A percentile compares a stretch with the other conserved stretches of the same genome.
phyloP scores from a whole-genome alignment of 192 early-diverging fungal species.

The Coemansia sp. region DNA sequence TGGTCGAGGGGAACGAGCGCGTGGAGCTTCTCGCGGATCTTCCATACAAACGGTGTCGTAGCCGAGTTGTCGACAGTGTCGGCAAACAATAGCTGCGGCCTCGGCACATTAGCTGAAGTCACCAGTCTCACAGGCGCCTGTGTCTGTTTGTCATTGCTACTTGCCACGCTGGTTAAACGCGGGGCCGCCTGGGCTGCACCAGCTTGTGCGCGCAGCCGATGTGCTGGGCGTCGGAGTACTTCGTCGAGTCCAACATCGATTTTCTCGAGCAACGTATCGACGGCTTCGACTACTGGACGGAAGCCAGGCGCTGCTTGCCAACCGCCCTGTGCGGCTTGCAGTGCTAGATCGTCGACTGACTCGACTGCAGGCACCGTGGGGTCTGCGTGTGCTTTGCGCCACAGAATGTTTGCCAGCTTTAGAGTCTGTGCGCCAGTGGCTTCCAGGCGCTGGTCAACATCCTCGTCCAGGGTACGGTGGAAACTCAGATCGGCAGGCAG shows the following conservation, averaged over 20 bases:
- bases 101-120: conserved; percentile 66
- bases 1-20: conserved; percentile 72
- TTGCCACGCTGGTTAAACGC: conserved; percentile 22
- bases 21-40: conserved; percentile 79
- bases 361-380: conserved; percentile 8
- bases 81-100: conserved; percentile 85
- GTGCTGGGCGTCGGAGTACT: conserved; percentile 41
- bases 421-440: conserved; percentile 25
- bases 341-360: conserved; percentile 29
- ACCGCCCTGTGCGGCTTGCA: conserved; percentile 40
- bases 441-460: conserved; percentile 44
- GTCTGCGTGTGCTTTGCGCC: conserved; percentile 15
- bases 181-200: conserved; percentile 37
- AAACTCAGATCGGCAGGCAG: conserved; percentile 61
- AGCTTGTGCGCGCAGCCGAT: conserved; percentile 10
- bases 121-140: conserved; percentile 59
- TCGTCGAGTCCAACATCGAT: conserved; percentile 80
- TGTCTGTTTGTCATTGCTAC: conserved; percentile 14
- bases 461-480: conserved; percentile 61
- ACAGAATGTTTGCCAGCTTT: conserved; percentile 25
- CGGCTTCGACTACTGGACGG: conserved; percentile 60
- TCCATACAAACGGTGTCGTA: conserved; percentile 69
- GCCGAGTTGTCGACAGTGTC: conserved; percentile 86
- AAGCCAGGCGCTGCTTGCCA: conserved; percentile 71
- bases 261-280: conserved; percentile 80